Base-by-base conservation (phyloP, 2,329 filamentous ascomycete species). In the Penicillium sp. region DNA sequence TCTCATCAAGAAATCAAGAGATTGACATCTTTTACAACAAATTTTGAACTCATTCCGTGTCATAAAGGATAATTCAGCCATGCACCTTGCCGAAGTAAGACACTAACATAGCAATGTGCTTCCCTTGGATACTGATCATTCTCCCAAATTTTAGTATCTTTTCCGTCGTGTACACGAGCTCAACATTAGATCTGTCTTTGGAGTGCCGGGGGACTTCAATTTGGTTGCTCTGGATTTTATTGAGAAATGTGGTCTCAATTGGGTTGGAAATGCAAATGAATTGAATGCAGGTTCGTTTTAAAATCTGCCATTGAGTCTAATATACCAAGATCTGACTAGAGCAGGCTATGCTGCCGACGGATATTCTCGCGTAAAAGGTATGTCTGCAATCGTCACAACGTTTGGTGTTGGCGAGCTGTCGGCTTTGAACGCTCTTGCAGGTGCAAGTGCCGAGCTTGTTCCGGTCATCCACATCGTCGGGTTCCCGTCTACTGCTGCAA, bases 341-440 rank as follows among this genome's bases (percentile, higher is more conserved):
- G 5, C 34, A 66, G 87, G 85, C 16, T 91, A 91, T 67, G 87
- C 88, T 26, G 87, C 88, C 23, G 88, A 91, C 72, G 88, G 88
- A 18, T 91, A 91, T 67, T 87, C 87, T 51, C 81, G 88, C 56
- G 80, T 89, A 59, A 87, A 86, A 58, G 85, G 87, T 37, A 83
- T 90, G 29, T 81, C 81, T 1, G 87, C 86, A 33, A 74, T 91
- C 36, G 57, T 90, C 62, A 91, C 88, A 34, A 90, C 87, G 1
- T 89, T 90, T 59, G 89, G 88, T 46, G 87, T 90, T 3, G 88
- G 78, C 6, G 78, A 81, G 56, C 66, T 80, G 8, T 11, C 37
- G 10, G 26, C 6, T 52, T 78, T 90, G 66, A 89, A 90, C 64
- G 88, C 85, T 33, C 71, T 90, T 44, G 88, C 87, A 2, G 88